These are phyloP conservation scores for Cladosporium sp. DNA, from an alignment of 2,329 filamentous ascomycete species.

Conservation along the genomic window DNA sequence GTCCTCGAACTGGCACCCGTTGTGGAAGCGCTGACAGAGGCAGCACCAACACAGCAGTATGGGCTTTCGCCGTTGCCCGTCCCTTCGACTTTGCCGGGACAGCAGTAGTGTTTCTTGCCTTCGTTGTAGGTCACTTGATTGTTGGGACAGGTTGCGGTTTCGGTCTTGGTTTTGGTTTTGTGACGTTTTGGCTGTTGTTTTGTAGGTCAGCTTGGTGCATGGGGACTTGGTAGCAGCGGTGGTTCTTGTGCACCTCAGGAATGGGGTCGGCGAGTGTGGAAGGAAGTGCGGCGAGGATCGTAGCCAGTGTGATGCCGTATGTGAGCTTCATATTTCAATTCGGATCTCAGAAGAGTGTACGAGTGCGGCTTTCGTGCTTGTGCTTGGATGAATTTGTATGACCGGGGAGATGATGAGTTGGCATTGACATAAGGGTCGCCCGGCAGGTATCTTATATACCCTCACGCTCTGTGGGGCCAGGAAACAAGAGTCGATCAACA, in stretches of 20 bases:
- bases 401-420: too few species aligned
- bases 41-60: constrained; percentile 3
- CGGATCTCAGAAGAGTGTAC: too few species aligned
- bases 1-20: not conserved
- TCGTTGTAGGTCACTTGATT: constrained; percentile 1
- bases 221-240: too few species aligned
- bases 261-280: not conserved
- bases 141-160: not conserved
- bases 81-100: not conserved
- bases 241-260: not conserved
- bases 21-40: not conserved
- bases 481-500: too few species aligned
- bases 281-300: not conserved
- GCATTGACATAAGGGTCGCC: too few species aligned
- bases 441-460: too few species aligned
- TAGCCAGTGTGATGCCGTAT: not conserved
- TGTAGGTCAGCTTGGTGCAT: not conserved
- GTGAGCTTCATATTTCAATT: not conserved
- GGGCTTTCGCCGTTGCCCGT: not conserved
- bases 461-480: too few species aligned
- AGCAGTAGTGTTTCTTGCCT: not conserved
- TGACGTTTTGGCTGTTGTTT: not conserved
- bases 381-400: too few species aligned
- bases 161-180: not conserved
- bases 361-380: too few species aligned